phyloP scores from a whole-genome alignment of 2,329 filamentous ascomycete genomes.

The Scedosporium minutisporum region DNA sequence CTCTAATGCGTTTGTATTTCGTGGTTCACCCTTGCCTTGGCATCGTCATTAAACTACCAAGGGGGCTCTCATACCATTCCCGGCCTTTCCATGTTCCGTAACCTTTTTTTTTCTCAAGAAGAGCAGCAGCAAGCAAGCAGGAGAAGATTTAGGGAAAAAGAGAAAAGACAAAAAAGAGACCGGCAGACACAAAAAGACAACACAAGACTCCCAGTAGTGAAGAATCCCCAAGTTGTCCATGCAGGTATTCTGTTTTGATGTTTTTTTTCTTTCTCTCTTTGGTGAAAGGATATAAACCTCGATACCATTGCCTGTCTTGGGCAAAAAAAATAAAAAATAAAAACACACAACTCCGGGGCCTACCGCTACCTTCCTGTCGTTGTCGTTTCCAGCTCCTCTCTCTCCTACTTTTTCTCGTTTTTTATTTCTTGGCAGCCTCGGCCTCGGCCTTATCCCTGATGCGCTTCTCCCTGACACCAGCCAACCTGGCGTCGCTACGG shows the following conservation, averaged over 20 bases:
- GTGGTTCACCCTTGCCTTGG: constrained; percentile 3
- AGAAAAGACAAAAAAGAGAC: background rate
- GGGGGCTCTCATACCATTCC: background rate
- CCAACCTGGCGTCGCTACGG: constrained; percentile 71
- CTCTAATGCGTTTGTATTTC: constrained; percentile 7
- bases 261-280: constrained; percentile 1
- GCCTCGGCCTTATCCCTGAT: constrained; percentile 79
- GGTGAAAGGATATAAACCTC: background rate
- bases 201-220: background rate
- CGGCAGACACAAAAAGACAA: constrained; percentile 1
- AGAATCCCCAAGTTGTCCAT: background rate
- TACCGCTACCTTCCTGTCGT: background rate
- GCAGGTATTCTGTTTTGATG: background rate
- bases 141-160: background rate
- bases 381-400: constrained; percentile 8
- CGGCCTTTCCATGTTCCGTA: background rate
- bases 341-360: constrained; percentile 1
- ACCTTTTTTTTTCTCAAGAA: background rate
- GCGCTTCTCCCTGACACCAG: constrained; percentile 87
- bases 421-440: constrained; percentile 79
- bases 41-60: constrained; percentile 4
- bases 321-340: background rate
- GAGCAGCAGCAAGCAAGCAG: background rate
- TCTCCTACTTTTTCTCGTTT: constrained; percentile 9
- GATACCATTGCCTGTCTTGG: no score